phyloP scores from a whole-genome alignment of 2,329 filamentous ascomycete genomes.

The Dryadomyces quercus-mongolicae region DNA sequence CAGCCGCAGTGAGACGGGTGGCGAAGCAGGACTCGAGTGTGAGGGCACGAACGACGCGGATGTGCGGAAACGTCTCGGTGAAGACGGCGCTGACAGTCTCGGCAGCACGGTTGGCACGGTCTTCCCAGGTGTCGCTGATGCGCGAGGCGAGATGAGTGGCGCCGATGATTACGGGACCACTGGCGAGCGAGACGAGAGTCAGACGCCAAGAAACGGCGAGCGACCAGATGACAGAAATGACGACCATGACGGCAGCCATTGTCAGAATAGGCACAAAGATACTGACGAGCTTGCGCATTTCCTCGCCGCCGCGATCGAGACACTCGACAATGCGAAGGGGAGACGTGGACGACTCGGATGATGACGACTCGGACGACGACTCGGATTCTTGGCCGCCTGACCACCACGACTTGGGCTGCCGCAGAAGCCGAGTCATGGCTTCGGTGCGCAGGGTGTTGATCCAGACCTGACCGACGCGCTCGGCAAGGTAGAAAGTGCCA shows the following conservation, averaged over 20 bases:
- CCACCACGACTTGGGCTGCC: slow-evolving; percentile 72
- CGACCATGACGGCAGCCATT: slow-evolving; percentile 53
- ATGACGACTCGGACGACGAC: slow-evolving; percentile 14
- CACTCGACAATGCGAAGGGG: slow-evolving; percentile 53
- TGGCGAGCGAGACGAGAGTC: slow-evolving; percentile 61
- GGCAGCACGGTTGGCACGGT: slow-evolving; percentile 49
- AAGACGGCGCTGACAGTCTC: slow-evolving; percentile 50
- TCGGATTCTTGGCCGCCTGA: slow-evolving; percentile 23
- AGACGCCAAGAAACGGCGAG: slow-evolving; percentile 66
- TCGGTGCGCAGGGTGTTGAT: slow-evolving; percentile 56
- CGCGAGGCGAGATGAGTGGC: slow-evolving; percentile 54
- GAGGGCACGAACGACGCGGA: slow-evolving; percentile 65
- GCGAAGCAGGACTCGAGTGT: slow-evolving; percentile 63
- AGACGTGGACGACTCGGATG: slow-evolving; percentile 42
- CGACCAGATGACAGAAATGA: slow-evolving; percentile 63
- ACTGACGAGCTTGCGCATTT: slow-evolving; percentile 73
- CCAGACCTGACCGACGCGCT: slow-evolving; percentile 64
- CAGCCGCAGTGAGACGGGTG: slow-evolving; percentile 44
- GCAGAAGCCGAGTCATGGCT: slow-evolving; percentile 57
- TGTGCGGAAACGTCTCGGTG: slow-evolving; percentile 64
- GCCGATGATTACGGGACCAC: slow-evolving; percentile 56
- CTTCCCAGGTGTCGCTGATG: slow-evolving; percentile 62
- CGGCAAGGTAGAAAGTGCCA: slow-evolving; percentile 57
- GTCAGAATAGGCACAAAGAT: slow-evolving; percentile 63
- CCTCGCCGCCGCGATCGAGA: slow-evolving; percentile 72